A percentile compares a stretch with the other conserved stretches of the same genome.
Evolutionary conservation across 345 rosid genomes (phyloP).

Genomic region (Turritis glabra): DNA sequence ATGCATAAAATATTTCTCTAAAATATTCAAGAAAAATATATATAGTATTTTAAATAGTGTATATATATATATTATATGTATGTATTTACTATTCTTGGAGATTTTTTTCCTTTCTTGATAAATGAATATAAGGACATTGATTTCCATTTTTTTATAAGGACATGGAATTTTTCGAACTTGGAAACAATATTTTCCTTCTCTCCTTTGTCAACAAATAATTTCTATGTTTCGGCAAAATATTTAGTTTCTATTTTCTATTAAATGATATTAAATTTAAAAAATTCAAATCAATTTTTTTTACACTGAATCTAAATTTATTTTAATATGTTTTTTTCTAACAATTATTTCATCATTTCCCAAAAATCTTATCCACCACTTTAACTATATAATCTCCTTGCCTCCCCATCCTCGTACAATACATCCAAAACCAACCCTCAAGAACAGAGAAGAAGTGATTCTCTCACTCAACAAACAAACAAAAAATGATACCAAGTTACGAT

Average conservation of each 20-base stretch:
- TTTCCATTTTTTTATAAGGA: not conserved
- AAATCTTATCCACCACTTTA: not conserved
- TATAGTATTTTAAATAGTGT: too few relatives aligned
- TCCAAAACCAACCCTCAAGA: not conserved
- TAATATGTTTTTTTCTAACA: not conserved
- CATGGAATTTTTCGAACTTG: not conserved
- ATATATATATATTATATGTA: too few relatives aligned
- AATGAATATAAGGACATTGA: too few relatives aligned
- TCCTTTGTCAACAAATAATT: not conserved
- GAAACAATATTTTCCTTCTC: not conserved
- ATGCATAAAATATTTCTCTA: too few relatives aligned
- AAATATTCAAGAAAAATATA: too few relatives aligned
- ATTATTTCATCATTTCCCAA: not conserved
- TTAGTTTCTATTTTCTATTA: not conserved
- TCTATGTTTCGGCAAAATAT: not conserved
- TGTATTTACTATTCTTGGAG: not conserved
- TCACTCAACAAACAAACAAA: not conserved
- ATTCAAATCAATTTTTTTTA: not conserved
- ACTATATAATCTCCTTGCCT: not conserved
- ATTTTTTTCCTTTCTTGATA: too few relatives aligned
- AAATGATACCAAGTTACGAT: conserved; percentile 65
- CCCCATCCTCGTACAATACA: not conserved
- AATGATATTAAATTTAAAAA: not conserved
- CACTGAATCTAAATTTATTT: not conserved
- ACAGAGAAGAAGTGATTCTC: not conserved